Evolutionary conservation across 352 stramenopile genomes (phyloP), one percentile per base, ranked within the genome.

Genomic region (Globisporangium parvum): DNA sequence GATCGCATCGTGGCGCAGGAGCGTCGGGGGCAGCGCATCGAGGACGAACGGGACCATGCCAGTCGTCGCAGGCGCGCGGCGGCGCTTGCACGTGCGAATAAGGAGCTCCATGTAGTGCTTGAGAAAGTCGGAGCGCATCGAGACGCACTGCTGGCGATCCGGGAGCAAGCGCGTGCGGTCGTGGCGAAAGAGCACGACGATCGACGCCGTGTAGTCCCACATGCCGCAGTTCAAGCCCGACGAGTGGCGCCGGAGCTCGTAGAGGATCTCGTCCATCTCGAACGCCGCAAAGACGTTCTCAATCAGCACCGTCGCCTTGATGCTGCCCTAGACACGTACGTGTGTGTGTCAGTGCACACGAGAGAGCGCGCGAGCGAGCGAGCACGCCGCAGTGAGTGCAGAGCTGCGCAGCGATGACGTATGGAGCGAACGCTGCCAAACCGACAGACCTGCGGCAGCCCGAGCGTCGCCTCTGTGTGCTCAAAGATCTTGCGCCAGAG

Each of bases 201-300:
- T 96, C 18, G 88, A 98, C 59, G 97, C 97, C 8, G 97, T 95
- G 70, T 98, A 98, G 70, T 98, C 95, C 93, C 95, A 99, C 62
- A 97, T 93, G 39, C 96, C 96, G 67, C 95, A 98, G 71, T 99
- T 99, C 41, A 99, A 70, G 26, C 95, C 96, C 12, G 86, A 71
- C 18, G 88, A 98, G 74, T 99, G 93, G 57, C 97, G 78, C 47
- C 89, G 85, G 50, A 99, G 80, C 69, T 98, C 95, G 59, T 93
- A 98, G 3, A 98, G 73, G 57, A 95, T 91, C 54, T 98, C 95
- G 60, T 99, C 95, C 92, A 98, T 98, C 62, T 98, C 83, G 65
- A 98, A 98, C 18, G 91, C 93, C 9, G 95, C 96, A 51, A 96
- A 96, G 55, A 99, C 97, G 40, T 90, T 99, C 66, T 98, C 96